Conservation (phyloP, 306 rosid species). For the Castanea mollissima region DNA sequence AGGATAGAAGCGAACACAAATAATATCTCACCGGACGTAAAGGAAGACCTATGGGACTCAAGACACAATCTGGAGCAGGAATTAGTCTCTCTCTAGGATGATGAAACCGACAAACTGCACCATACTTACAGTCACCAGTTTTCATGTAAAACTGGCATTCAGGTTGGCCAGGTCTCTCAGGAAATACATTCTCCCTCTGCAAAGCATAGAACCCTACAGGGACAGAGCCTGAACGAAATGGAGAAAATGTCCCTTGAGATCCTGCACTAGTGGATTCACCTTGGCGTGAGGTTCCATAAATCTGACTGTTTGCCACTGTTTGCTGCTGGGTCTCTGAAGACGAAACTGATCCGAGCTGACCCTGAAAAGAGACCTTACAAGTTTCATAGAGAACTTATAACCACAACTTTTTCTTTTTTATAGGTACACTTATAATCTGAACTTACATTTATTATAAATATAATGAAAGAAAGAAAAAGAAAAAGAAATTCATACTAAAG, state of each 20-base stretch:
- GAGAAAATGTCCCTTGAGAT: slow-evolving; percentile 66
- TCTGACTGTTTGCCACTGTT: slow-evolving; percentile 58
- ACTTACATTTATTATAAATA: too few species aligned
- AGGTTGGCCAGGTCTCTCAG: slow-evolving; percentile 97
- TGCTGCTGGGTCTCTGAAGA: slow-evolving; percentile 76
- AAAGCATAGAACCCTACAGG: slow-evolving; percentile 76
- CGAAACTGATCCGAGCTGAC: slow-evolving; percentile 81
- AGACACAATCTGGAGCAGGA: slow-evolving; percentile 91
- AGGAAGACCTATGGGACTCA: slow-evolving; percentile 94
- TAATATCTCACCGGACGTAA: slow-evolving; percentile 76
- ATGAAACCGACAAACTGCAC: slow-evolving; percentile 94
- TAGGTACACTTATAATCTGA: too few species aligned
- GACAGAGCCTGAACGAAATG: slow-evolving; percentile 59
- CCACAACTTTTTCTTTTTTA: too few species aligned
- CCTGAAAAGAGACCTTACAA: slow-evolving; percentile 53
- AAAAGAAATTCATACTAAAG: background rate
- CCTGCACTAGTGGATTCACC: slow-evolving; percentile 61
- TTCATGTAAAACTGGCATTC: slow-evolving; percentile 98
- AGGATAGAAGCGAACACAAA: background rate
- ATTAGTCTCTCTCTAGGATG: slow-evolving; percentile 87
- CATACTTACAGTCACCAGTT: slow-evolving; percentile 97
- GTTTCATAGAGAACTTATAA: slow-evolving; percentile 2
- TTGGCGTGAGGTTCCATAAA: slow-evolving; percentile 66
- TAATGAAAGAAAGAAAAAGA: too few species aligned
- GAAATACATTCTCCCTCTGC: slow-evolving; percentile 93